These are phyloP conservation scores for Chloranthus sessilifolius DNA, from an alignment of 164 flowering plant genomes.

Conservation along the genomic window DNA sequence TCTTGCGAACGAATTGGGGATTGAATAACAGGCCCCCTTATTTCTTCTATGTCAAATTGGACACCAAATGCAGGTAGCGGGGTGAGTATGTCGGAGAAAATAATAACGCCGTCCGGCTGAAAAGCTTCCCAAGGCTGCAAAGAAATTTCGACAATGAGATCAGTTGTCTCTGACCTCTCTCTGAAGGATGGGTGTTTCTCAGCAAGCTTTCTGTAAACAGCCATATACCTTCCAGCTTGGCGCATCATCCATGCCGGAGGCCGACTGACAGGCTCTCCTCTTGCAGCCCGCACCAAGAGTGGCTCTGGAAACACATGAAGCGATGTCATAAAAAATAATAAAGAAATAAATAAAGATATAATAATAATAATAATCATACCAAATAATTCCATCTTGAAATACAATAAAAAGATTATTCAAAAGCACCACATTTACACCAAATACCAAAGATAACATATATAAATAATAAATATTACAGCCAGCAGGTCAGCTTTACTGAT, in stretches of 20 bases:
- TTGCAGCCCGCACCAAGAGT: constrained; percentile 89
- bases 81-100: constrained; percentile 97
- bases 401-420: too few species aligned
- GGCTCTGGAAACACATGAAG: constrained; percentile 50
- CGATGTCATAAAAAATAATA: neutral
- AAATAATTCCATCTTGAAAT: too few species aligned
- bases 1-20: constrained; percentile 78
- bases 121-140: constrained; percentile 99
- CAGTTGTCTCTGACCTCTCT: constrained; percentile 97
- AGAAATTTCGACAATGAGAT: constrained; percentile 98
- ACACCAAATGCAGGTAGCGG: constrained; percentile 98
- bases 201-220: constrained; percentile 82
- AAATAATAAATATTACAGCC: too few species aligned
- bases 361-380: too few species aligned
- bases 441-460: too few species aligned
- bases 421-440: too few species aligned
- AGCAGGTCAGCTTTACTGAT: too few species aligned
- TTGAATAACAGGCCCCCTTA: constrained; percentile 83
- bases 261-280: constrained; percentile 69
- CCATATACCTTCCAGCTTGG: constrained; percentile 99
- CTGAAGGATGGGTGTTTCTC: constrained; percentile 94
- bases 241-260: constrained; percentile 99
- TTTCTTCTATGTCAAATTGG: constrained; percentile 92
- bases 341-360: constrained; percentile 1
- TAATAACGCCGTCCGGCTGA: constrained; percentile 91